Conservation (phyloP, 2,329 filamentous ascomycete species). For the Pseudogymnoascus sp. region DNA sequence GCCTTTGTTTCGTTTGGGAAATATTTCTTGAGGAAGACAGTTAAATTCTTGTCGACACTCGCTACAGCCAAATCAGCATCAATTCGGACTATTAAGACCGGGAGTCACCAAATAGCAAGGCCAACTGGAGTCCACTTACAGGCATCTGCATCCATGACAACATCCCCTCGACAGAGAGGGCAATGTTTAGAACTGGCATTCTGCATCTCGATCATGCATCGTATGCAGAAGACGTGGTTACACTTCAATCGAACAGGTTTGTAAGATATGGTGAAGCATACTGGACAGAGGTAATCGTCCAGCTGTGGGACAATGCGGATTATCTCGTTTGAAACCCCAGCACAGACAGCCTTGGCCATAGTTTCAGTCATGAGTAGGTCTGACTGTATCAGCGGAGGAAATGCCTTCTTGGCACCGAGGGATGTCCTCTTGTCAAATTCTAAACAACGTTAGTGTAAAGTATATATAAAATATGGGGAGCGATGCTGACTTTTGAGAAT, state of each 20-base stretch:
- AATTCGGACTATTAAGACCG: not conserved
- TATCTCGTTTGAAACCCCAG: slow-evolving; percentile 65
- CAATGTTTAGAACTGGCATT: slow-evolving; percentile 60
- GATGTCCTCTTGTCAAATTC: slow-evolving; percentile 83
- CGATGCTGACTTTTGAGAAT: slow-evolving; percentile 68
- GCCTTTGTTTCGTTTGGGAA: slow-evolving; percentile 65
- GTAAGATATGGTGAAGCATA: slow-evolving; percentile 74
- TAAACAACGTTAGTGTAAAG: slow-evolving; percentile 29
- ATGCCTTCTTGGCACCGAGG: slow-evolving; percentile 57
- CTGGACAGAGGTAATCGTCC: slow-evolving; percentile 77
- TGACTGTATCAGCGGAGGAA: slow-evolving; percentile 52
- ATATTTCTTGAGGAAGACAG: slow-evolving; percentile 64
- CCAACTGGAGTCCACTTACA: slow-evolving; percentile 35
- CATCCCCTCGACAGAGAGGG: slow-evolving; percentile 67
- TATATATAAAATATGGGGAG: not conserved
- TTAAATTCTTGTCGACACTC: slow-evolving; percentile 62
- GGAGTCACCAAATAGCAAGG: not conserved
- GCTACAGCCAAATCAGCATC: slow-evolving; percentile 34
- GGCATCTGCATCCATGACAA: slow-evolving; percentile 62
- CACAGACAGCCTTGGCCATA: slow-evolving; percentile 69
- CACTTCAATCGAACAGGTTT: slow-evolving; percentile 72
- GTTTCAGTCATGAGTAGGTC: slow-evolving; percentile 56
- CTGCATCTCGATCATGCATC: slow-evolving; percentile 76
- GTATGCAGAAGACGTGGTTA: slow-evolving; percentile 73
- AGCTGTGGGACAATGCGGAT: slow-evolving; percentile 69